Evolutionary conservation across 176 grass and related monocot genomes (phyloP).

Genomic region (Musa beccarii): DNA sequence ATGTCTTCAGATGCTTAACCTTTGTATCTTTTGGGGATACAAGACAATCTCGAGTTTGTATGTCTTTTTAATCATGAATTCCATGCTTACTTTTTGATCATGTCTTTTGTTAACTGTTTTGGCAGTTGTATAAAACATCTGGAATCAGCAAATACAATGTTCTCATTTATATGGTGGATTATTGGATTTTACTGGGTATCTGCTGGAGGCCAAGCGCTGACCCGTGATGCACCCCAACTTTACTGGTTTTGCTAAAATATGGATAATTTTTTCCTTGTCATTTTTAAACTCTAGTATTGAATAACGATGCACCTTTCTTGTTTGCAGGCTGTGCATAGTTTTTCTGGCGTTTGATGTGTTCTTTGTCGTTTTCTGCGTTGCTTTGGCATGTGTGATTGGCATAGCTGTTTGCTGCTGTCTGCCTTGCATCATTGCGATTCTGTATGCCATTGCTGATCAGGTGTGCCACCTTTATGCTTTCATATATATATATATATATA

Average conservation of each 20-base stretch:
- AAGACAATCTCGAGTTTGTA: not conserved
- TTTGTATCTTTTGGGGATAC: not conserved
- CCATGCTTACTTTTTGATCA: not conserved
- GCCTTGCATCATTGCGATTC: constrained; percentile 94
- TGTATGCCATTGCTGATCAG: constrained; percentile 96
- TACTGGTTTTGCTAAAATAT: constrained; percentile 65
- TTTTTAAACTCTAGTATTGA: not conserved
- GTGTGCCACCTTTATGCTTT: constrained; percentile 15
- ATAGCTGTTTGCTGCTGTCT: constrained; percentile 97
- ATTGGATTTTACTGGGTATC: constrained; percentile 96
- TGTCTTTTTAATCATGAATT: not conserved
- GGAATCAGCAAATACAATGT: constrained; percentile 95
- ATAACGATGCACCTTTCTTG: not conserved
- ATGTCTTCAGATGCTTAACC: not conserved
- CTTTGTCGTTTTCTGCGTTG: constrained; percentile 96
- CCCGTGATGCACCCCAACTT: constrained; percentile 70
- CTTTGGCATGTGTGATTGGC: constrained; percentile 83
- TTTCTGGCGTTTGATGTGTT: constrained; percentile 98
- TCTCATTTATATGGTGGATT: constrained; percentile 99
- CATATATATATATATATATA: no score
- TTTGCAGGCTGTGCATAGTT: constrained; percentile 80
- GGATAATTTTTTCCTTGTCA: constrained; percentile 7
- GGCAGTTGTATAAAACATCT: constrained; percentile 70
- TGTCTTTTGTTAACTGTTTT: not conserved
- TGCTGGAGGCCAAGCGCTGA: constrained; percentile 62